Evolutionary conservation across 345 rosid species (phyloP).

Genomic region (Lepidium sativum): DNA sequence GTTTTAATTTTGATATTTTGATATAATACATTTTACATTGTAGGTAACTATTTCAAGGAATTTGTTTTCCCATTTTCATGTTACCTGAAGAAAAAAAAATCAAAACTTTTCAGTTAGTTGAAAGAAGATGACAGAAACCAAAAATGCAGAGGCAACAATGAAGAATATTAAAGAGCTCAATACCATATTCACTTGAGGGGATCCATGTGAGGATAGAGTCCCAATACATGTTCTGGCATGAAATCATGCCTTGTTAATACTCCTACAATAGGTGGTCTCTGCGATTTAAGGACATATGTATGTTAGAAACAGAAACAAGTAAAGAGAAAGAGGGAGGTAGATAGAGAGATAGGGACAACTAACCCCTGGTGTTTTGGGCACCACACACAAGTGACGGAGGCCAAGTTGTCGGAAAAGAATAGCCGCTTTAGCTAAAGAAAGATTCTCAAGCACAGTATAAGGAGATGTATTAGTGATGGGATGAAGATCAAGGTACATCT

Average conservation of each 20-base stretch:
- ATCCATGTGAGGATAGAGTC: conserved; percentile 56
- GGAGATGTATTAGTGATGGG: conserved; percentile 79
- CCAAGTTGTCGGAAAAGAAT: conserved; percentile 83
- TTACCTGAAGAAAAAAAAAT: neutral
- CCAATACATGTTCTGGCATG: conserved; percentile 74
- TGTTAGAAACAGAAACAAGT: neutral
- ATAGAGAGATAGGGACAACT: conserved; percentile 9
- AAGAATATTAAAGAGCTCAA: neutral
- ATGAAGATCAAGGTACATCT: conserved; percentile 89
- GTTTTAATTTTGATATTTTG: too few species aligned
- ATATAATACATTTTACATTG: too few species aligned
- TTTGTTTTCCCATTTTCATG: neutral
- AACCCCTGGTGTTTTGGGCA: conserved; percentile 84
- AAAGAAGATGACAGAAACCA: neutral
- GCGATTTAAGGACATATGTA: conserved; percentile 15
- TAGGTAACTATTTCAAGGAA: neutral
- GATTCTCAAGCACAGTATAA: conserved; percentile 75
- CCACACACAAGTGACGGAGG: conserved; percentile 74
- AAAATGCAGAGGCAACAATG: neutral
- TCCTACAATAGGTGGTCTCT: conserved; percentile 91
- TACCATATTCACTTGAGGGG: conserved; percentile 29
- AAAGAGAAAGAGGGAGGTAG: neutral
- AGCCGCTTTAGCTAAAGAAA: conserved; percentile 79
- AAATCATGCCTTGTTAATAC: conserved; percentile 91
- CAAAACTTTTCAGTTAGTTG: neutral